These are phyloP conservation scores for Microbotryum lychnidis-dioicae DNA, from an alignment of 1,284 basidiomycete genomes.

Conservation along the genomic window DNA sequence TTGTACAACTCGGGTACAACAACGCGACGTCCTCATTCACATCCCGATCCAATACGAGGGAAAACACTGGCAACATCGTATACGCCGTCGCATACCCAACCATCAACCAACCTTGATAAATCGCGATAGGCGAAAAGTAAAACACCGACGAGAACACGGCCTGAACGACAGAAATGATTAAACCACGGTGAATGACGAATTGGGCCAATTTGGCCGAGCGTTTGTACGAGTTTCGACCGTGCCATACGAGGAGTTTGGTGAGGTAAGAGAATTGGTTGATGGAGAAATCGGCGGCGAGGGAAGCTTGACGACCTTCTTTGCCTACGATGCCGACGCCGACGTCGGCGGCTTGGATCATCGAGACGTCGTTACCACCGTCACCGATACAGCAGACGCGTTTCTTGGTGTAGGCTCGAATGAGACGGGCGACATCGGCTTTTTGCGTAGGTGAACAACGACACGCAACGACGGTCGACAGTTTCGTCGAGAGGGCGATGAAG, in stretches of 20 bases:
- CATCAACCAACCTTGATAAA: conserved; percentile 98
- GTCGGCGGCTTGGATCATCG: conserved; percentile 91
- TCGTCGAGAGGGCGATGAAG: conserved; percentile 92
- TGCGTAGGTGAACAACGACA: conserved; percentile 98
- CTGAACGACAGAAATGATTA: conserved; percentile 92
- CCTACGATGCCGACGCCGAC: conserved; percentile 96
- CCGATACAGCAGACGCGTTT: conserved; percentile 97
- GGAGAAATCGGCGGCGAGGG: conserved; percentile 94
- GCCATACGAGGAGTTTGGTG: conserved; percentile 92
- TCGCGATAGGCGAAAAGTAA: conserved; percentile 95
- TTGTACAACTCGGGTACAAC: conserved; percentile 95
- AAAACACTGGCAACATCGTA: conserved; percentile 98
- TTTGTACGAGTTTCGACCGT: conserved; percentile 95
- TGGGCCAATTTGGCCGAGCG: conserved; percentile 95
- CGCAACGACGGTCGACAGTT: conserved; percentile 90
- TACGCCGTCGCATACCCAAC: conserved; percentile 96
- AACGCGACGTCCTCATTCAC: conserved; percentile 92
- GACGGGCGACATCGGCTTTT: conserved; percentile 90
- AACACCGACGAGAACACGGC: conserved; percentile 96
- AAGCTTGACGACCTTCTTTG: conserved; percentile 97
- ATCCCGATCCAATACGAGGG: conserved; percentile 88
- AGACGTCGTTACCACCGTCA: conserved; percentile 90
- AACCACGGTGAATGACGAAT: conserved; percentile 95
- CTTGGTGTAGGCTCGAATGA: conserved; percentile 81
- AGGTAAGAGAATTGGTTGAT: conserved; percentile 92